Evolutionary conservation across 352 stramenopile genomes (phyloP).

Genomic region (Phytophthora sojae): DNA sequence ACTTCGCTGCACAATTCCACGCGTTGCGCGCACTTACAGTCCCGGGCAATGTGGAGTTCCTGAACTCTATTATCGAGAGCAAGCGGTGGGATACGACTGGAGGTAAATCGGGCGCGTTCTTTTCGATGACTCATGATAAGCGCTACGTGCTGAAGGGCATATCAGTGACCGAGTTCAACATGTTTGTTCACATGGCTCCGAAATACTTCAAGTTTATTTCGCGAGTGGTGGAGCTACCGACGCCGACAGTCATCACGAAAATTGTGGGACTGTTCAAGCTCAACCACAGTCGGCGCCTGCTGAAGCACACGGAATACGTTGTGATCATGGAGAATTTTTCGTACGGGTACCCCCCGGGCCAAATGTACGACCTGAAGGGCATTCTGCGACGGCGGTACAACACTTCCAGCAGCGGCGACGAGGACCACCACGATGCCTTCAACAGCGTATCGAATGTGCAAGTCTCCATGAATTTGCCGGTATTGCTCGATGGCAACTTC

Average conservation of each 20-base stretch:
- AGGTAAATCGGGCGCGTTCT: constrained; percentile 88
- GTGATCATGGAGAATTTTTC: constrained; percentile 90
- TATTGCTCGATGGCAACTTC: constrained; percentile 85
- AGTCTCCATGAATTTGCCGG: constrained; percentile 63
- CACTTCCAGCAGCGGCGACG: constrained; percentile 42
- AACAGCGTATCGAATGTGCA: constrained; percentile 56
- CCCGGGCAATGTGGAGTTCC: constrained; percentile 76
- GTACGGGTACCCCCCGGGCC: constrained; percentile 76
- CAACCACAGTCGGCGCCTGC: constrained; percentile 59
- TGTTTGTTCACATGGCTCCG: constrained; percentile 91
- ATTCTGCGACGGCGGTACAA: constrained; percentile 81
- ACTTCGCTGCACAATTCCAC: constrained; percentile 88
- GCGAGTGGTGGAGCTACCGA: constrained; percentile 61
- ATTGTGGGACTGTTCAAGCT: constrained; percentile 88
- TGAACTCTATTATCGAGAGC: constrained; percentile 87
- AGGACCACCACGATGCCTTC: constrained; percentile 47
- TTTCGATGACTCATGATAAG: constrained; percentile 87
- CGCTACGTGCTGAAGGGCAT: constrained; percentile 89
- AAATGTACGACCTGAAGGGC: constrained; percentile 91
- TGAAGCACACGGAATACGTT: constrained; percentile 85
- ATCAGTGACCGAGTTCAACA: constrained; percentile 89
- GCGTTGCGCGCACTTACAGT: constrained; percentile 70
- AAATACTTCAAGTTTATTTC: constrained; percentile 91
- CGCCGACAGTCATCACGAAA: constrained; percentile 81
- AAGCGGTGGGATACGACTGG: constrained; percentile 79